Evolutionary conservation across 2,329 filamentous ascomycete genomes (phyloP).

Genomic region (Beauveria sp.): DNA sequence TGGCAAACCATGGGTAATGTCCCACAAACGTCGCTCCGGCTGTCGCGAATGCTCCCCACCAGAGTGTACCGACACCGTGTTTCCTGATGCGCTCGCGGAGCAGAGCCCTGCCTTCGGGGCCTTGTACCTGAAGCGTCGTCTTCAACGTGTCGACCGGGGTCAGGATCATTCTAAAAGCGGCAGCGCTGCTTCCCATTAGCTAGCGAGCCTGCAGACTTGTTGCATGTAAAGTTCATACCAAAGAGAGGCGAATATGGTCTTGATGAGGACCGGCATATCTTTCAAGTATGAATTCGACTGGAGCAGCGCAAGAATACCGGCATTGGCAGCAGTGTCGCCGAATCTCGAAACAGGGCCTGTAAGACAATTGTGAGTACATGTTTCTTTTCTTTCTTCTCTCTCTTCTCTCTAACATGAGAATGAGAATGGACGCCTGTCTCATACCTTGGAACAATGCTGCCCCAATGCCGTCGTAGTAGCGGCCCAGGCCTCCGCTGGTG

Average conservation of each 20-base stretch:
- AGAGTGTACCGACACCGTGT: conserved; percentile 37
- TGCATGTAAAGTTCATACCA: conserved; percentile 22
- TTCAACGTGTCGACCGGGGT: conserved; percentile 44
- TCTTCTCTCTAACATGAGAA: too few species aligned
- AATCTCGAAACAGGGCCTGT: conserved; percentile 37
- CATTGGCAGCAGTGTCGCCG: conserved; percentile 42
- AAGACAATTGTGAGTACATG: background rate
- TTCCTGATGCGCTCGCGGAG: conserved; percentile 37
- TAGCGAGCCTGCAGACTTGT: background rate
- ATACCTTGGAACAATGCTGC: conserved; percentile 38
- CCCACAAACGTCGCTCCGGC: conserved; percentile 41
- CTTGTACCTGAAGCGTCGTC: conserved; percentile 41
- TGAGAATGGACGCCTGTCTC: background rate
- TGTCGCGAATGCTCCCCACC: conserved; percentile 43
- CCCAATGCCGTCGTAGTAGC: conserved; percentile 39
- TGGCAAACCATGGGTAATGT: conserved; percentile 44
- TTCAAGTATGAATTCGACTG: conserved; percentile 39
- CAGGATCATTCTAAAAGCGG: conserved; percentile 38
- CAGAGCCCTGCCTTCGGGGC: conserved; percentile 32
- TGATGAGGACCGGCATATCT: conserved; percentile 32
- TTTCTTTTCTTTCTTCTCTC: background rate
- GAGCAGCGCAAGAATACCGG: conserved; percentile 39
- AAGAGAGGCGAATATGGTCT: conserved; percentile 40
- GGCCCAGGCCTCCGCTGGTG: conserved; percentile 30
- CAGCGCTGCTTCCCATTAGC: conserved; percentile 25